Base-by-base conservation (phyloP, 2,329 filamentous ascomycete species). In the Trichoderma lentiforme region DNA sequence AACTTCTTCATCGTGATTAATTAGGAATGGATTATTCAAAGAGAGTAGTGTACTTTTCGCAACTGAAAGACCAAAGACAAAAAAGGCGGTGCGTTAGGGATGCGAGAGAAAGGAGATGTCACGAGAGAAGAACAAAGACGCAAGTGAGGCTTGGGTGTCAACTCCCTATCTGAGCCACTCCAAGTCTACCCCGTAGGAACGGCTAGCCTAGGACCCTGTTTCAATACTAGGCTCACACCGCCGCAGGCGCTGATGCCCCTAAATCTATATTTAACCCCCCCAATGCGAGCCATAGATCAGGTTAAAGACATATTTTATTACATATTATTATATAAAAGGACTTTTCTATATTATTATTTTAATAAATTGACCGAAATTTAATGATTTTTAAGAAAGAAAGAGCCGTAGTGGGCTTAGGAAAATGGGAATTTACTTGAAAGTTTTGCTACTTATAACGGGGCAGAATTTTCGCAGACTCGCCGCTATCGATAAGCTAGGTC, bases 1-100 rank as follows among this genome's bases (percentile, higher is more conserved):
- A 90, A 89, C 76, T 87, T 89, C 82, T 86, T 88, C 89, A 91
- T 91, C 73, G 73, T 80, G 77, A 62, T 61, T 39, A 61, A 62
- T 61, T 39, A 61, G 32, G 39, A 28, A 4, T n/a, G n/a, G 39
- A 8, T 26, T 6, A 26, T 61, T 53, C n/a, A 36, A 53, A 30
- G 14, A 18, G 6, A 61, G 9, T 24, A n/a, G 14, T 51, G 39
- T 43, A 21, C 15, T n/a, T 36, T 53, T 53, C 28, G 26, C 61
- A 39, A 26, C 11, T 2, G 24, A 67, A 28, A 36, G 6, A 34
- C 57, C 18, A 34, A 57, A 56, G 15, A 39, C 14, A 36, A 65
- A 57, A 21, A 57, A 7, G 26, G 39, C 30, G 57, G 36, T 14
- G 34, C 21, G 57, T 15, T 51, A 60, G 26, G 32, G 57, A 36